phyloP scores from a whole-genome alignment of 306 rosid species.

The Dryas alaskensis region DNA sequence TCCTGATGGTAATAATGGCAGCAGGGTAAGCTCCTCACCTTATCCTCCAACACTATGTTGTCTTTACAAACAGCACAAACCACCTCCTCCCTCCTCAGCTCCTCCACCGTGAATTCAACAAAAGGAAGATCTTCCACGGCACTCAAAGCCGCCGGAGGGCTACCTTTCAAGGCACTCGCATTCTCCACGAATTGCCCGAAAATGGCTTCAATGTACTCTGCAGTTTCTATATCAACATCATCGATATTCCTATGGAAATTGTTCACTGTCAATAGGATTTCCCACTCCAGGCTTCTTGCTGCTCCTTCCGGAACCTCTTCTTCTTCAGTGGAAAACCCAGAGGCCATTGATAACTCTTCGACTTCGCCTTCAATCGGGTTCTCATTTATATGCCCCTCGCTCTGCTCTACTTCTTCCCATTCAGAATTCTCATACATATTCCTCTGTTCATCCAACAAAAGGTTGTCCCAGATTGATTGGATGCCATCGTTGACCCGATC shows the following conservation, averaged over 20 bases:
- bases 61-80: conserved; percentile 83
- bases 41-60: conserved; percentile 55
- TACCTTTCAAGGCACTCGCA: conserved; percentile 56
- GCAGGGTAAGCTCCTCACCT: conserved; percentile 79
- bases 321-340: conserved; percentile 48
- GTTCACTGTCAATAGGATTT: conserved; percentile 67
- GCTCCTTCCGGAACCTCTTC: conserved; percentile 50
- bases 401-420: conserved; percentile 65
- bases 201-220: conserved; percentile 47
- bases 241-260: conserved; percentile 44
- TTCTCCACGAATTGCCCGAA: conserved; percentile 71
- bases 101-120: conserved; percentile 60
- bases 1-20: conserved; percentile 80
- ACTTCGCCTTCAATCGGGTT: conserved; percentile 41
- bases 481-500: conserved; percentile 47
- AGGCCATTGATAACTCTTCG: conserved; percentile 53
- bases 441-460: conserved; percentile 63
- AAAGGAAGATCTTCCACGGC: conserved; percentile 68
- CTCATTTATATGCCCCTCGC: conserved; percentile 35
- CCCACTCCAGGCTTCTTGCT: conserved; percentile 64
- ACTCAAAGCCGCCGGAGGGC: conserved; percentile 68
- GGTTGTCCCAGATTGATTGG: conserved; percentile 50
- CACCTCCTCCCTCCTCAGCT: conserved; percentile 45
- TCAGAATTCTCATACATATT: conserved; percentile 47
- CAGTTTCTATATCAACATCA: conserved; percentile 37